Evolutionary conservation across 345 rosid species (phyloP), one percentile per base, ranked within the genome.

Genomic region (Geranium brycei): DNA sequence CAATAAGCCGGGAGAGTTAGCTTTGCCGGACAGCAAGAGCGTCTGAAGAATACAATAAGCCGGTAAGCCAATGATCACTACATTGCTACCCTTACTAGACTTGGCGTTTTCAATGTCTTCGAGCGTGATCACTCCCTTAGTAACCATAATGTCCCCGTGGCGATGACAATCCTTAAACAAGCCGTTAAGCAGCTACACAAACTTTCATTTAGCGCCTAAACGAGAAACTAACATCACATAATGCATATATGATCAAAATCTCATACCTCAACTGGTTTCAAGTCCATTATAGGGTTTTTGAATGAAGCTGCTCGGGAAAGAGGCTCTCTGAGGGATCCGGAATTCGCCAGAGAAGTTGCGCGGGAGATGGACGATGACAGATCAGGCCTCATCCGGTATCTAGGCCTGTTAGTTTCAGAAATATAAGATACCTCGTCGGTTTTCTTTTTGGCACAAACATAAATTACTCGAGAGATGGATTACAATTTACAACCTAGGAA

Each of bases 221-320:
- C 41, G 10, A 35, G 41, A 35, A 66, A 13, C 19, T 47, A 23
- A 17, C 47, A n/a, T 57, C 40, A 3, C 51, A 12, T 58, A 57
- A 59, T 58, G 47, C 58, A 51, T 30, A 57, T 40, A 56, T 57
- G 57, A 62, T 58, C n/a, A 3, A 59, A 1, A 62, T 58, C 55
- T 23, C n/a, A 16, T 78, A 93, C 99, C 76, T 87, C 86, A 17
- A 90, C 80, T 55, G 99, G 96, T 64, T 83, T 90, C 65, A 90
- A 65, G 60, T 93, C 97, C 64, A 85, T 66, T 73, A 81, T 61
- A 10, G 76, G 77, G 61, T 71, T 74, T 69, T 76, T 76, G 10
- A 88, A 60, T 61, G 99, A 90, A 69, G 55, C 64, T 23, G 73
- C 4, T 64, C 81, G 87, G 10, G 85, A 70, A 19, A 78, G 74